Evolutionary conservation across 2,329 filamentous ascomycete species (phyloP), one percentile per base, ranked within the genome.

Genomic region (Chaetomium globosum): DNA sequence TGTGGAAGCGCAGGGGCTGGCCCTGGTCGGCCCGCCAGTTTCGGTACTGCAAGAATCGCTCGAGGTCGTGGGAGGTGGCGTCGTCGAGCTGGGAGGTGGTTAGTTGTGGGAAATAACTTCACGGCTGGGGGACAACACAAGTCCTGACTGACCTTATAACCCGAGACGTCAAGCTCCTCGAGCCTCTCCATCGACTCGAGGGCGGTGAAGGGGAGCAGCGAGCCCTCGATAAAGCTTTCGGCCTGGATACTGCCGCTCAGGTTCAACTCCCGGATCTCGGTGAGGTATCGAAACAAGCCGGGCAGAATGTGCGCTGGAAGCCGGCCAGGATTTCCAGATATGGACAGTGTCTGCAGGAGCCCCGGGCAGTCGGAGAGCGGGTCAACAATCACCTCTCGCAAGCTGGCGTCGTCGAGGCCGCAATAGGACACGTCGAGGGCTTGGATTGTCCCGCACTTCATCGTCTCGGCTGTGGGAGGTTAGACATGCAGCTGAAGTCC

Each of bases 131-230:
- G 16, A 28, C 2, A n/a, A 26, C 10, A 54, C 7, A 10, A 16
- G 8, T 12, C 33, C 26, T 26, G 26, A 33, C 61, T 43, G 3
- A 84, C 81, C 75, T 81, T 80, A 73, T 83, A 85, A 5, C 81
- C 80, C 2, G 84, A 85, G 31, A 87, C 74, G 67, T 86, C 80
- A 19, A 87, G 74, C 64, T 84, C 82, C 70, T 85, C 80, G 28
- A 87, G 75, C n/a, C 75, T 75, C 77, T 81, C 66, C 9, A 77
- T 82, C 21, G 75, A 71, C 49, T 76, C 69, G 53, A 84, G 73
- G 8, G 77, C 73, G 59, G 79, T 77, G 65, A 81, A 73, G 60
- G 83, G 76, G 31, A 86, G 79, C 3, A 86, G 72, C 2, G 82
- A 78, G 16, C 77, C 77, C 3, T 79, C 78, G 1, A 78, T 73